A percentile compares a stretch with the other conserved stretches of the same genome.
These are phyloP conservation scores for Zarea fungicola DNA, from an alignment of 2,329 filamentous ascomycete species.

Conservation along the genomic window DNA sequence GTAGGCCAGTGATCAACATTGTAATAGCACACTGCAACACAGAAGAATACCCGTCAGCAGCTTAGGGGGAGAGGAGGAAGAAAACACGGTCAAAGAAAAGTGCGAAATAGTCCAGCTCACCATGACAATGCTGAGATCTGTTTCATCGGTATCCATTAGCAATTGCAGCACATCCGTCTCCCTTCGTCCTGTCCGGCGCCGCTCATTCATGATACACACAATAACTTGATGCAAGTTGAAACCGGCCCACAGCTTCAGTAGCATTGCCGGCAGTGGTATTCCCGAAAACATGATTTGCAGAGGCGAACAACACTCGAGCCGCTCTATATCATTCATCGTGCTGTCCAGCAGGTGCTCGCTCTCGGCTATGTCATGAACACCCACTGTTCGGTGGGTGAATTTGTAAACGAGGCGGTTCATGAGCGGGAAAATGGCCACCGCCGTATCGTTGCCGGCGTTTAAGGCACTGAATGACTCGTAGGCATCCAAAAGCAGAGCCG, in stretches of 20 bases:
- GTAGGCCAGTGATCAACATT: slow-evolving; percentile 49
- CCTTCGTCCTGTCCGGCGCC: slow-evolving; percentile 35
- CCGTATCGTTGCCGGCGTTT: not conserved
- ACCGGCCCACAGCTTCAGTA: slow-evolving; percentile 40
- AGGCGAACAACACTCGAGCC: slow-evolving; percentile 40
- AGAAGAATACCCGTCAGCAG: not conserved
- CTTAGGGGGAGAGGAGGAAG: no score
- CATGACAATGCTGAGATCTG: slow-evolving; percentile 36
- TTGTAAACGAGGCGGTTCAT: slow-evolving; percentile 49
- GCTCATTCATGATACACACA: slow-evolving; percentile 40
- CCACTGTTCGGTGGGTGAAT: slow-evolving; percentile 53
- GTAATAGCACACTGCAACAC: slow-evolving; percentile 42
- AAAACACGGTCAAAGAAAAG: no score
- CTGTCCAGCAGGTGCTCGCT: slow-evolving; percentile 35
- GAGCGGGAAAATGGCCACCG: slow-evolving; percentile 47
- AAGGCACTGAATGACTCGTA: slow-evolving; percentile 5
- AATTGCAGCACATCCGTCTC: slow-evolving; percentile 48
- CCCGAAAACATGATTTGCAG: slow-evolving; percentile 47
- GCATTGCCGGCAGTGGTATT: slow-evolving; percentile 39
- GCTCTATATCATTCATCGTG: slow-evolving; percentile 40
- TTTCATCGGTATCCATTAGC: slow-evolving; percentile 47
- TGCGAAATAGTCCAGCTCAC: slow-evolving; percentile 23
- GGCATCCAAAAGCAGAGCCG: slow-evolving; percentile 38
- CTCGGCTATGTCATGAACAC: slow-evolving; percentile 47
- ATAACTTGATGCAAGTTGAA: slow-evolving; percentile 44